Conservation (phyloP, 495 filamentous ascomycete genomes). For the Hypoxylon trugodes region DNA sequence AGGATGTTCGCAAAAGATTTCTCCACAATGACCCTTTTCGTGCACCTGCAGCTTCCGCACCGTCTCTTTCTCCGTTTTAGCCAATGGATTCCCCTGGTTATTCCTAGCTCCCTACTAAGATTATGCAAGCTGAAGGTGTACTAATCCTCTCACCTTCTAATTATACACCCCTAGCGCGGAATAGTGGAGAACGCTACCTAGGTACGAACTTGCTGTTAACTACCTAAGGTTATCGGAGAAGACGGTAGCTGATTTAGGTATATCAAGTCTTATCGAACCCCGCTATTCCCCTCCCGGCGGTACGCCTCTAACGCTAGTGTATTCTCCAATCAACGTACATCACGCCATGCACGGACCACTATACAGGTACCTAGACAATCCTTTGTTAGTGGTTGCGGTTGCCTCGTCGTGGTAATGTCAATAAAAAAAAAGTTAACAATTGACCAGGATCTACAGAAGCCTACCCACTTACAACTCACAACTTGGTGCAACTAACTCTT, state of each 20-base stretch:
- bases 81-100: conserved; percentile 29
- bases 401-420: conserved; percentile 39
- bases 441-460: not conserved
- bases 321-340: not conserved
- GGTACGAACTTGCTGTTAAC: too few relatives aligned
- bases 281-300: conserved; percentile 25
- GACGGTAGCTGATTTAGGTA: conserved; percentile 13
- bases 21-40: conserved; percentile 39
- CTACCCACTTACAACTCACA: conserved; percentile 11
- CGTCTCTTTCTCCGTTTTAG: conserved; percentile 40
- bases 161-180: not conserved
- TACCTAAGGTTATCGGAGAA: conserved; percentile 21
- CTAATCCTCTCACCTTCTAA: conserved; percentile 21
- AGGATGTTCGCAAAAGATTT: conserved; percentile 33
- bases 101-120: conserved; percentile 11
- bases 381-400: conserved; percentile 14
- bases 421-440: conserved; percentile 35
- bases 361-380: not conserved
- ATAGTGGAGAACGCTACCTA: not conserved
- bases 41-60: conserved; percentile 35
- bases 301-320: not conserved
- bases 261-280: conserved; percentile 27
- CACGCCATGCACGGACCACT: conserved; percentile 18
- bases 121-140: conserved; percentile 28
- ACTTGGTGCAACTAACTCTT: too few relatives aligned